These are phyloP conservation scores for Geranomyces michiganensis DNA, from an alignment of 192 early-diverging fungal genomes.

Conservation along the genomic window DNA sequence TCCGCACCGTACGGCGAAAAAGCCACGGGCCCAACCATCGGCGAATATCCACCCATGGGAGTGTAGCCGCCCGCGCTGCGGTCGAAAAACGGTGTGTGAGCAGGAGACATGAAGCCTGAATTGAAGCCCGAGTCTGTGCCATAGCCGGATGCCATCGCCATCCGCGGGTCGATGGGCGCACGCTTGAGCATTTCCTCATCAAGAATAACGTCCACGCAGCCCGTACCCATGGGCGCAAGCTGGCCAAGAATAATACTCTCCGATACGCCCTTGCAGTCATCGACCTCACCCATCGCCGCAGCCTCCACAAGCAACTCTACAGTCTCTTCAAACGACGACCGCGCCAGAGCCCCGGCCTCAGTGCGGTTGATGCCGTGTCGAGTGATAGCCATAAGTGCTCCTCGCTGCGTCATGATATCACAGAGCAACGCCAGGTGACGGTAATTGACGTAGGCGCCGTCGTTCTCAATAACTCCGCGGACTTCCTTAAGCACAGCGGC, in stretches of 20 bases:
- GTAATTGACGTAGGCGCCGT: slow-evolving; percentile 98
- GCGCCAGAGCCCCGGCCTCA: slow-evolving; percentile 90
- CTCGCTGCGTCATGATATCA: slow-evolving; percentile 95
- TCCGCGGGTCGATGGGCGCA: slow-evolving; percentile 39
- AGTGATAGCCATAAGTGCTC: slow-evolving; percentile 93
- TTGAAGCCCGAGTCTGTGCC: slow-evolving; percentile 16
- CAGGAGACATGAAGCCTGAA: slow-evolving; percentile 63
- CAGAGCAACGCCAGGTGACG: slow-evolving; percentile 93
- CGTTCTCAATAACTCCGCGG: slow-evolving; percentile 91
- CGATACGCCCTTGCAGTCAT: slow-evolving; percentile 95
- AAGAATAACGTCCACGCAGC: slow-evolving; percentile 89
- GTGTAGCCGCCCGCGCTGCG: slow-evolving; percentile 38
- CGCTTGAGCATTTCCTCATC: slow-evolving; percentile 89
- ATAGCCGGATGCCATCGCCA: neutral
- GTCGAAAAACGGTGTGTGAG: slow-evolving; percentile 83
- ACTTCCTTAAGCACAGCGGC: slow-evolving; percentile 86
- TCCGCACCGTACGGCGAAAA: slow-evolving; percentile 88
- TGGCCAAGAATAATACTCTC: slow-evolving; percentile 98
- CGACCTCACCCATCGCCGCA: slow-evolving; percentile 85
- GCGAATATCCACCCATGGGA: slow-evolving; percentile 49
- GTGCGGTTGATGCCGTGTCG: slow-evolving; percentile 98
- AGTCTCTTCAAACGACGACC: slow-evolving; percentile 98
- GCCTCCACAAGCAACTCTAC: slow-evolving; percentile 98
- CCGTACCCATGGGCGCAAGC: slow-evolving; percentile 93
- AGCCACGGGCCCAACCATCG: slow-evolving; percentile 64